Conservation (phyloP, 345 rosid genomes). For the Euphorbia lathyris region DNA sequence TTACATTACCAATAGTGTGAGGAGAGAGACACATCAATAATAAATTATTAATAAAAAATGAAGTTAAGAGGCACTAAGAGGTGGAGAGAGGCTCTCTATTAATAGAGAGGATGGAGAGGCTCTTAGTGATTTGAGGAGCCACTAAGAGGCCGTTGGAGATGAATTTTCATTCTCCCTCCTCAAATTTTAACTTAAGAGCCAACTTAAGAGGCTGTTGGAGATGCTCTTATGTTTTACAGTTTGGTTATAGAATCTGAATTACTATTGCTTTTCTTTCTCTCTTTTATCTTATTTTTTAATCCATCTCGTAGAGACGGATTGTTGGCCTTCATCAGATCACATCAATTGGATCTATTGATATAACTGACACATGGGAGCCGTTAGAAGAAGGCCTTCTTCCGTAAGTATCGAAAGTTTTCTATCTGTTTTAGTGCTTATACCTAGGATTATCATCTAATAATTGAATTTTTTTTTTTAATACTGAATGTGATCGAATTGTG, state of each 20-base stretch:
- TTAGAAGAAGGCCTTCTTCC: slow-evolving; percentile 62
- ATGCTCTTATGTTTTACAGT: neutral
- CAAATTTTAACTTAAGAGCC: too few species aligned
- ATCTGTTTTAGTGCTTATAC: neutral
- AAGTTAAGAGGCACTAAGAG: too few species aligned
- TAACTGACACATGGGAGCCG: slow-evolving; percentile 63
- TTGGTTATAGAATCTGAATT: neutral
- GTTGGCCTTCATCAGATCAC: slow-evolving; percentile 49
- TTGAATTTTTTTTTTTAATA: neutral
- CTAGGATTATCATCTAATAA: neutral
- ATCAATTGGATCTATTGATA: slow-evolving; percentile 41
- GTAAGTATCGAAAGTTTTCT: slow-evolving; percentile 30
- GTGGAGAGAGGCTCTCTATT: too few species aligned
- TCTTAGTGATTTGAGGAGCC: too few species aligned
- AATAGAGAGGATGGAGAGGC: too few species aligned
- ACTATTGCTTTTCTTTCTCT: neutral
- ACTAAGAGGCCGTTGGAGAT: too few species aligned
- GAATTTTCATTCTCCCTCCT: too few species aligned
- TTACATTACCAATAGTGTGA: too few species aligned
- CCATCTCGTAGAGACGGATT: slow-evolving; percentile 36
- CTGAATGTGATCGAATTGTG: neutral
- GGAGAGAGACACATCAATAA: too few species aligned
- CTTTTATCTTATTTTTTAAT: neutral
- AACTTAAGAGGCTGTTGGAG: too few species aligned
- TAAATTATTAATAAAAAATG: too few species aligned